Base-by-base conservation (phyloP, 768 basidiomycete species). In the Dictyophora rubrovolvata region DNA sequence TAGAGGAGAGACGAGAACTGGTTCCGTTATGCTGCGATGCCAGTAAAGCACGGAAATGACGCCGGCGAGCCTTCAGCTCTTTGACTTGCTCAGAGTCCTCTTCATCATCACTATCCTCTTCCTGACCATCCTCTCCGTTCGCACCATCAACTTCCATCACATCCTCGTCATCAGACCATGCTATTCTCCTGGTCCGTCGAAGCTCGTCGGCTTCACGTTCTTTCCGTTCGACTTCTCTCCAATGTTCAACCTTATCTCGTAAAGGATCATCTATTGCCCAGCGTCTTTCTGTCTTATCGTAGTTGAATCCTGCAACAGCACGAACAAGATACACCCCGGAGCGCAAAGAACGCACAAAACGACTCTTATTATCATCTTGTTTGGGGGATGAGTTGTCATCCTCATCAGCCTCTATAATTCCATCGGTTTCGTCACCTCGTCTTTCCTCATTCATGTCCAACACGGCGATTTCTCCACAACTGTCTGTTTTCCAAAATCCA, bases 401-500 rank as follows among this genome's bases (percentile, higher is more conserved):
- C 10, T 56, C 65, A 4, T 77, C 82, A 62, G 85, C 87, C 66
- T 92, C 90, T 60, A 93, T 91, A 62, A 82, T 79, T 1, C 89
- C 93, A 65, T 94, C 90, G 0, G 78, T 82, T 23, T 78, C 66
- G 33, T 65, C 69, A 60, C 84, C 81, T 11, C 72, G 74, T 1
- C 68, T 72, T 65, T 71, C 71, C 49, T 89, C 84, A 10, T 77
- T 74, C 56, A 77, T 72, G 55, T 87, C 79, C 52, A 95, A 75
- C 0, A 93, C 85, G 65, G 93, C 93, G 56, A 89, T 77, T 75
- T 98, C 95, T 62, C 72, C 66, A 51, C 79, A 76, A 59, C 85
- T 84, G 54, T 85, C 86, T n/a, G 76, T 75, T 67, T 87, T 89
- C 96, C 96, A 99, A 69, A 86, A 98, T 0, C 94, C 95, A 46